Evolutionary conservation across 1,139 yeast species (phyloP).

Genomic region (Casaregolazyma lundiana): DNA sequence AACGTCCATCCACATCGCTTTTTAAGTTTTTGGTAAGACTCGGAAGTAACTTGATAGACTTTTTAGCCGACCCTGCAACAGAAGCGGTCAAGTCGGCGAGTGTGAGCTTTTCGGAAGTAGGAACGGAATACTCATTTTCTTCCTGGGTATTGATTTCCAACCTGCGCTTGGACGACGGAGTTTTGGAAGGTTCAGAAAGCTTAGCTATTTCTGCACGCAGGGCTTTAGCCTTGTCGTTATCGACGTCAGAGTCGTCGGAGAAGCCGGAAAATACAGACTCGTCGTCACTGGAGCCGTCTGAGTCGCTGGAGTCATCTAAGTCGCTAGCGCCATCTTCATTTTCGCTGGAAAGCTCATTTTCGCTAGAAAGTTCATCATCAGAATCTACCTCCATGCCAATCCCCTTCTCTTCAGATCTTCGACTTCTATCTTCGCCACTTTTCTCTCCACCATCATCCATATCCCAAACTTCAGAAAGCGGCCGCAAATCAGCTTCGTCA

Average conservation of each 20-base stretch:
- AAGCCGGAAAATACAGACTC: slow-evolving; percentile 21
- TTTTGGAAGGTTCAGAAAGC: slow-evolving; percentile 28
- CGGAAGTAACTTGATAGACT: not conserved
- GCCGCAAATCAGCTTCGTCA: slow-evolving; percentile 70
- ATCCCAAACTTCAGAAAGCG: slow-evolving; percentile 87
- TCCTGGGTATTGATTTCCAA: slow-evolving; percentile 50
- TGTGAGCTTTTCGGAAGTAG: slow-evolving; percentile 54
- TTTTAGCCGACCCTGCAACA: slow-evolving; percentile 9
- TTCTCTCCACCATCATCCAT: slow-evolving; percentile 45
- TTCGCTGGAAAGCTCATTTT: slow-evolving; percentile 23
- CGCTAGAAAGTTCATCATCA: slow-evolving; percentile 24
- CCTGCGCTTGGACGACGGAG: slow-evolving; percentile 31
- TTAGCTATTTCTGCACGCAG: slow-evolving; percentile 25
- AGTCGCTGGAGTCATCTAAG: slow-evolving; percentile 20
- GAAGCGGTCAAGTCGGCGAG: slow-evolving; percentile 67
- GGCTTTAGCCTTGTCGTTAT: slow-evolving; percentile 23
- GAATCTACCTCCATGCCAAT: slow-evolving; percentile 24
- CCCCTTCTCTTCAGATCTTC: too few species aligned
- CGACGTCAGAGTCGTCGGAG: slow-evolving; percentile 26
- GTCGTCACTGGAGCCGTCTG: slow-evolving; percentile 11
- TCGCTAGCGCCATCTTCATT: slow-evolving; percentile 29
- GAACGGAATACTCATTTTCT: slow-evolving; percentile 71
- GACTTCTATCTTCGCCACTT: slow-evolving; percentile 30
- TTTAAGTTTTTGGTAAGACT: slow-evolving; percentile 4
- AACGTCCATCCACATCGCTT: slow-evolving; percentile 14